Base-by-base conservation (phyloP, 2,329 filamentous ascomycete species). In the Gnomoniopsis sp. region DNA sequence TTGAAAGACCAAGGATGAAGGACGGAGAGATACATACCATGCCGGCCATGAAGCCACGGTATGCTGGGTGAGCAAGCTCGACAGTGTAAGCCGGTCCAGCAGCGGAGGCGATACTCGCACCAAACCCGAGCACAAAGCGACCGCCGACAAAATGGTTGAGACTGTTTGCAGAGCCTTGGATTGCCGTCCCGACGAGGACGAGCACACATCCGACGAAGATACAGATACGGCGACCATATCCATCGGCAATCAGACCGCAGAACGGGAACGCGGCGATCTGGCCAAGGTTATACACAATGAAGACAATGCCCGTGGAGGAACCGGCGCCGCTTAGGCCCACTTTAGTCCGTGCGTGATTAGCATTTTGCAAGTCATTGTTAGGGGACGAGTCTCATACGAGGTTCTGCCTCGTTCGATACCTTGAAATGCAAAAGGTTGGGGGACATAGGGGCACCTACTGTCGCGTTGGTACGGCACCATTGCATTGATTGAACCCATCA, bases 101-200 rank as follows among this genome's bases (percentile, higher is more conserved):
- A 1, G 76, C 72, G 1, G 76, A 73, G 19, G 75, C 74, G 61
- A 81, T 75, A 46, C 75, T 74, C 26, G 79, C 77, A 54, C 79
- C 79, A 61, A 87, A 86, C 55, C 85, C 85, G 3, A 87, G 78
- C 21, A 87, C 70, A 70, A 87, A 86, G 30, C 83, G 78, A n/a
- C 83, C 83, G 47, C 77, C 79, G 69, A 81, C 77, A 65, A 80
- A 81, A 58, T 79, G 75, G 11, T 69, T 69, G 59, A 65, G 68
- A 57, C 50, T 66, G 55, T 67, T 66, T 58, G 74, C 71, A 1
- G 75, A 73, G n/a, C 71, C 75, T 60, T 80, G 78, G 52, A 81
- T 73, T 57, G 76, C 70, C 30, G 77, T 74, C 17, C 79, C 78
- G 49, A 79, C 54, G 51, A 81, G 70, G 58, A 81, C 74, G 54